Base-by-base conservation (phyloP, 352 stramenopile genomes). In the Thalassiosira mediterranea region DNA sequence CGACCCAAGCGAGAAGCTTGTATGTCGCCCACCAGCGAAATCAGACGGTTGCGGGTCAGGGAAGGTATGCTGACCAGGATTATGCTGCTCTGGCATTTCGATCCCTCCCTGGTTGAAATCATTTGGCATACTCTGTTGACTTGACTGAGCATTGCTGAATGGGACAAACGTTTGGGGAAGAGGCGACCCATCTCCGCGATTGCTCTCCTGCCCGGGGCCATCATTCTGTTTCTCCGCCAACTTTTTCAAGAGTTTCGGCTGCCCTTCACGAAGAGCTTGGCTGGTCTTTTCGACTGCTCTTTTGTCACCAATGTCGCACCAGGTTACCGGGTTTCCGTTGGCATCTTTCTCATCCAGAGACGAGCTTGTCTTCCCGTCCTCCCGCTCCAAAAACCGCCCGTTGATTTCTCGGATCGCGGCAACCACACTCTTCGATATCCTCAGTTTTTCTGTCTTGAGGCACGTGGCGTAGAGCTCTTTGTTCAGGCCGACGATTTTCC, bases 241-340 rank as follows among this genome's bases (percentile, higher is more conserved):
- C 47, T 80, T 74, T 62, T 84, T 88, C 34, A 85, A 38, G 2
- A 91, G 61, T 44, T 89, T 87, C 19, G 86, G 86, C 62, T 88
- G 80, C 5, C 84, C 80, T 74, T 91, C 88, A 19, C 88, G n/a
- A n/a, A n/a, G n/a, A n/a, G n/a, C n/a, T n/a, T n/a, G n/a, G n/a
- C n/a, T n/a, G n/a, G n/a, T n/a, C 67, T 91, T 93, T 76, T 93
- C 88, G 17, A 88, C 79, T 7, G 86, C 86, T 53, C 87, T 88
- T n/a, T 90, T 89, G 56, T 91, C 83, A 10, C 88, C 86, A 57
- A 91, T 91, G 70, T 93, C 88, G 28, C 80, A 75, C 82, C 81
- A 92, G n/a, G 59, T 81, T 7, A 73, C 73, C 26, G 75, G 81
- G 19, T 76, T 84, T 0, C 66, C 58, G 38, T 85, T 54, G 0